These are phyloP conservation scores for Colletotrichum gigasporum DNA, from an alignment of 2,329 filamentous ascomycete species.

Conservation along the genomic window DNA sequence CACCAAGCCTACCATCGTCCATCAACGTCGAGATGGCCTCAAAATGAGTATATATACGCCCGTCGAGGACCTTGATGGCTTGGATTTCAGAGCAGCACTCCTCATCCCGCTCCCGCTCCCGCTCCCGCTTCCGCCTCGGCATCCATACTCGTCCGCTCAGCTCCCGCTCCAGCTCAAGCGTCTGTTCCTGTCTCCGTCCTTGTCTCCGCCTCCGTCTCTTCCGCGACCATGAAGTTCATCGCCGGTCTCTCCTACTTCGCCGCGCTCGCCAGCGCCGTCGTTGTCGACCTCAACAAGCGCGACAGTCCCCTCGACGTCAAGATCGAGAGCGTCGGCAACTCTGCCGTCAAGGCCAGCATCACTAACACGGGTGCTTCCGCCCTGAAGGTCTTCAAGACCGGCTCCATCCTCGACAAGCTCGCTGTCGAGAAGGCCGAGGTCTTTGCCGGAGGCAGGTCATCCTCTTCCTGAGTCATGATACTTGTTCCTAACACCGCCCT, in stretches of 20 bases:
- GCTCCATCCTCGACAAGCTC: slow-evolving; percentile 61
- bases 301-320: slow-evolving; percentile 53
- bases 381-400: slow-evolving; percentile 62
- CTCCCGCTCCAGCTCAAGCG: background rate
- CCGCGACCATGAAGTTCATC: slow-evolving; percentile 50
- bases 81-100: background rate
- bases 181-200: background rate
- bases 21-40: too few relatives aligned
- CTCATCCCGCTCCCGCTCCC: slow-evolving; percentile 12
- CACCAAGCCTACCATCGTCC: background rate
- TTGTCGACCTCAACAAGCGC: slow-evolving; percentile 46
- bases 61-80: slow-evolving; percentile 2
- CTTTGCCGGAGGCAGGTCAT: slow-evolving; percentile 54
- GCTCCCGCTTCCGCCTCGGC: background rate
- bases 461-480: background rate
- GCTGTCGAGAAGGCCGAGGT: slow-evolving; percentile 63
- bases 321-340: slow-evolving; percentile 59
- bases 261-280: slow-evolving; percentile 46
- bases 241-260: slow-evolving; percentile 45
- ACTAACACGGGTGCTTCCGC: slow-evolving; percentile 61
- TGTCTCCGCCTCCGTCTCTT: background rate
- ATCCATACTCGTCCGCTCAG: background rate
- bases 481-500: slow-evolving; percentile 5
- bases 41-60: slow-evolving; percentile 9
- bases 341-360: slow-evolving; percentile 61